phyloP scores from a whole-genome alignment of 75 land plant genomes.

The Azolla pinnata region DNA sequence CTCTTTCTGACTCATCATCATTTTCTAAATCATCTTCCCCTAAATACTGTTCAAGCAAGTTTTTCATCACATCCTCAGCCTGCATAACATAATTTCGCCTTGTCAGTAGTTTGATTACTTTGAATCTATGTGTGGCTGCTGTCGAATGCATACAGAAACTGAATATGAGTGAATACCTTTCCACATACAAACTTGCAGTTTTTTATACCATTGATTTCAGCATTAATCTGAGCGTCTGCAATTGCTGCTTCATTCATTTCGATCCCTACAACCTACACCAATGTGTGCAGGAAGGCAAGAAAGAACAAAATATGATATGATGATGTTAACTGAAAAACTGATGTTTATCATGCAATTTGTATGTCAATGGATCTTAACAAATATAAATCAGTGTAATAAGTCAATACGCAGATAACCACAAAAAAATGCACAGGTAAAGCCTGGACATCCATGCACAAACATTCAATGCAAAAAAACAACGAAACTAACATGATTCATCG shows the following conservation, averaged over 20 bases:
- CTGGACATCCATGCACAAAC: no score
- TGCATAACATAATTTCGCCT: constrained; percentile 10
- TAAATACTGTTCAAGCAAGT: constrained; percentile 70
- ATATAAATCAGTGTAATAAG: no score
- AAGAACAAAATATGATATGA: no score
- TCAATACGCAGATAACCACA: no score
- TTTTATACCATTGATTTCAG: constrained; percentile 73
- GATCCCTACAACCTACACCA: constrained; percentile 88
- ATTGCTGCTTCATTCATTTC: constrained; percentile 96
- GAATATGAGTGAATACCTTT: constrained; percentile 40
- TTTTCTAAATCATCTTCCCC: constrained; percentile 7
- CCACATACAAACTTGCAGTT: constrained; percentile 88
- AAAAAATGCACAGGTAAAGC: no score
- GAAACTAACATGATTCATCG: no score
- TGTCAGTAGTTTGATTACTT: no score
- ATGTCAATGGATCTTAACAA: no score
- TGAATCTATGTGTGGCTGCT: background rate
- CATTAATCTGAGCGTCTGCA: constrained; percentile 85
- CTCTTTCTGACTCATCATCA: constrained; percentile 1
- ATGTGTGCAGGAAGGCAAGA: no score
- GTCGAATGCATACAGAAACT: background rate
- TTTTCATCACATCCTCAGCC: constrained; percentile 92
- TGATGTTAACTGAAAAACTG: no score
- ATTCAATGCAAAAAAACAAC: no score
- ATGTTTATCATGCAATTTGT: no score